Percentiles rank a stretch among this genome's conserved stretches.
These are phyloP conservation scores for Colletotrichum sojae DNA, from an alignment of 2,329 filamentous ascomycete species.

Conservation along the genomic window DNA sequence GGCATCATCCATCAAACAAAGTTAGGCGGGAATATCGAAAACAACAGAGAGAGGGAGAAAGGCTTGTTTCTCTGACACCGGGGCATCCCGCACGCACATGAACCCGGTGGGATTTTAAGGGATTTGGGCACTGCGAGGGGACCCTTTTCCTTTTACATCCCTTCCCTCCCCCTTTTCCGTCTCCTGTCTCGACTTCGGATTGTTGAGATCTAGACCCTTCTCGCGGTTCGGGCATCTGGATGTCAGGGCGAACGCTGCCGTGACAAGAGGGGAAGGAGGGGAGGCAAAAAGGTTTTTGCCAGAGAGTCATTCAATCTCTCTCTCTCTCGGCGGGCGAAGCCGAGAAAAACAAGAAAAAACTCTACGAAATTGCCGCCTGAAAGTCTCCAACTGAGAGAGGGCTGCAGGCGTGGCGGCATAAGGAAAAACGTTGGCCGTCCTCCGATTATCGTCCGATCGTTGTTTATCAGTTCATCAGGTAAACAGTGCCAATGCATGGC, in stretches of 20 bases:
- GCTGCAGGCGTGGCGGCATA: not conserved
- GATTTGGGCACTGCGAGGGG: not conserved
- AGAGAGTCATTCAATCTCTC: not conserved
- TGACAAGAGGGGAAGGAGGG: not conserved
- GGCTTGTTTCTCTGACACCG: slow-evolving; percentile 14
- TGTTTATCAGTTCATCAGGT: too few species aligned
- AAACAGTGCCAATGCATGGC: too few species aligned
- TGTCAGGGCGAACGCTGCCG: not conserved
- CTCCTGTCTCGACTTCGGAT: not conserved
- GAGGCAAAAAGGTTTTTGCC: not conserved
- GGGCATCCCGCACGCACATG: slow-evolving; percentile 21
- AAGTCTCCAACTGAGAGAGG: not conserved
- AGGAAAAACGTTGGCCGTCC: not conserved
- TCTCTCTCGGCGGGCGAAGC: not conserved
- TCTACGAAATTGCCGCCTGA: slow-evolving; percentile 21
- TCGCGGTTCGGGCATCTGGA: not conserved
- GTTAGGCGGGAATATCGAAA: not conserved
- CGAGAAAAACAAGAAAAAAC: not conserved
- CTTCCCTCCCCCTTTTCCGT: not conserved
- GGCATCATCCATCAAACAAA: slow-evolving; percentile 20
- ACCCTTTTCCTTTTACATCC: not conserved
- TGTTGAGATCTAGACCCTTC: not conserved
- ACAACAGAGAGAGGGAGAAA: not conserved
- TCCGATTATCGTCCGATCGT: not conserved
- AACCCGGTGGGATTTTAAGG: slow-evolving; percentile 17